Evolutionary conservation across 106 monocot genomes (phyloP), one percentile per base, ranked within the genome.

Genomic region (Chionographis japonica): DNA sequence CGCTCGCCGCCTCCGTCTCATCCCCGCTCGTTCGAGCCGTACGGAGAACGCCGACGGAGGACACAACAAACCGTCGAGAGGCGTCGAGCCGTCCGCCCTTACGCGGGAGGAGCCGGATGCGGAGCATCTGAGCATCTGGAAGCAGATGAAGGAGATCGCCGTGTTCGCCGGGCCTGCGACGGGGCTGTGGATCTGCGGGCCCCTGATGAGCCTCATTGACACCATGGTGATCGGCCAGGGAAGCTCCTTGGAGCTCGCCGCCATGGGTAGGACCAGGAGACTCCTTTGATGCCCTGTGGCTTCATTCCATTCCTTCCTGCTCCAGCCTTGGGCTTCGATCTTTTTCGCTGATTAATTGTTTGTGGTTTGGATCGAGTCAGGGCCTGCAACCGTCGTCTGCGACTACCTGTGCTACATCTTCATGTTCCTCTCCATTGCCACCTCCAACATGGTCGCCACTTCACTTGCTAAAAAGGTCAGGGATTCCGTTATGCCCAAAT

Each of bases 191-290:
- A 84, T 95, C 40, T 95, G 88, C 63, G 91, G 84, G 42, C 95
- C 95, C 6, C 86, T 95, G 13, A 95, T 95, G 95, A 95, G 95
- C 83, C 83, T 95, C 50, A 95, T 95, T 37, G 91, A 95, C 50
- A 95, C 95, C 61, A 86, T 86, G 82, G 95, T 95, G 52, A 91
- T 95, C 35, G 95, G 95, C 51, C 95, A 95, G 72, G 72, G 78
- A 40, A 91, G 88, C 75, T 91, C 95, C 52, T 27, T 95, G 36
- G 86, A 95, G 80, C 95, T 95, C 39, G 95, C 91, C 2, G 88
- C 95, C 6, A 68, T 95, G 58, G 95, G 95, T 95, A 76, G 1
- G 13, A 0, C 12, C 37, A 27, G 27, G 27, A 27, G 1, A 27
- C 27, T 27, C 27, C 27, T 27, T 60, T 20, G 12, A 35, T 12